Conservation (phyloP, 148 eudicot species). For the Nepenthes mirabilis region DNA sequence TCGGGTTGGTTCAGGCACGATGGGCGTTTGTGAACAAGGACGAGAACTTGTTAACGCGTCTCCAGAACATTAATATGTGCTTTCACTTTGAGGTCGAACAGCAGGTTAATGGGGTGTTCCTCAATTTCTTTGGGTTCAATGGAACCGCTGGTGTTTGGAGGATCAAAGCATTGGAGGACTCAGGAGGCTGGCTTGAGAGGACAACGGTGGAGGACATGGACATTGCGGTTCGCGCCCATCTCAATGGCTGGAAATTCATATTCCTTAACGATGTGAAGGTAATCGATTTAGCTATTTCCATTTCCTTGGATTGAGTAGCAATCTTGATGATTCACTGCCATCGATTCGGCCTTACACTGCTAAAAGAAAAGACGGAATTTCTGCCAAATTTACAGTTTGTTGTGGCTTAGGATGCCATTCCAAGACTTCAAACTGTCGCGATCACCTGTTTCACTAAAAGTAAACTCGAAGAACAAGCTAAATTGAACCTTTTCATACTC, state of each 20-base stretch:
- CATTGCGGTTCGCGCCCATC: conserved; percentile 80
- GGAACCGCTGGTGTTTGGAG: conserved; percentile 95
- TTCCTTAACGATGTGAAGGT: conserved; percentile 75
- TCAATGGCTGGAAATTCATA: conserved; percentile 73
- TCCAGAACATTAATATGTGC: conserved; percentile 59
- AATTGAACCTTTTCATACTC: too few species aligned
- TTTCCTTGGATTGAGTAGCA: not conserved
- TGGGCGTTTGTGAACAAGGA: conserved; percentile 84
- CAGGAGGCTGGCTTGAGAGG: conserved; percentile 83
- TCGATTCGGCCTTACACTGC: too few species aligned
- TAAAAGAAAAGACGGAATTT: too few species aligned
- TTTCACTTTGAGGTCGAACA: conserved; percentile 91
- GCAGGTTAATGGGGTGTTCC: conserved; percentile 66
- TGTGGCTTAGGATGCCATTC: too few species aligned
- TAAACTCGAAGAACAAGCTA: too few species aligned
- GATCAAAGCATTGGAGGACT: conserved; percentile 64
- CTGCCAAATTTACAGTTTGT: too few species aligned
- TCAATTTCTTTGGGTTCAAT: conserved; percentile 81
- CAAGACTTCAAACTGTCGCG: too few species aligned
- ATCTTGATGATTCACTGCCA: too few species aligned
- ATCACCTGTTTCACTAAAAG: too few species aligned
- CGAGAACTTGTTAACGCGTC: conserved; percentile 61
- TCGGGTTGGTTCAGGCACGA: conserved; percentile 78
- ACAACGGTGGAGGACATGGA: conserved; percentile 86
- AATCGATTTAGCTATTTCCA: conserved; percentile 1